Evolutionary conservation across 2,329 filamentous ascomycete species (phyloP), one percentile per base, ranked within the genome.

Genomic region (Diaporthe nobilis): DNA sequence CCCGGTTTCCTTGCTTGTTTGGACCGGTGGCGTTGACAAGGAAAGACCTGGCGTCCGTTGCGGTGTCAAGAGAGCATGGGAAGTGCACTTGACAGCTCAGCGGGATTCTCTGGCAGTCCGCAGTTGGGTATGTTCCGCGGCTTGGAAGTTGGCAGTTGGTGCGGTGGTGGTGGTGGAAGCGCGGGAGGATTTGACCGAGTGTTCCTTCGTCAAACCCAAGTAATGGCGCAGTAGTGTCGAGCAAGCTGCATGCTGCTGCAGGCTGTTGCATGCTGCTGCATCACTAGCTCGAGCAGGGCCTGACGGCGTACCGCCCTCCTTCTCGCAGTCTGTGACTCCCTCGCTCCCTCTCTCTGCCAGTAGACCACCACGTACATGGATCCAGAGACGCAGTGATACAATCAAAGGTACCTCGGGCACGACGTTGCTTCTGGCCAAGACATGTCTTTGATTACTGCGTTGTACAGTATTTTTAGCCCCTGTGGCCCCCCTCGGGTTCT

Each of bases 251-350:
- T 58, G 55, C n/a, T 51, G 20, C 31, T 60, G 57, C 57, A 60
- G 15, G 57, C 12, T 60, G 9, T 6, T 58, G 53, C 53, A 57
- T 57, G 28, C 22, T 61, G 58, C 37, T 72, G 71, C 71, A 73
- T 73, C 58, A 73, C 71, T 73, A 73, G 71, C 71, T 47, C 58
- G 47, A 55, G 51, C 47, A 55, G 51, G 15, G 57, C 42, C 22
- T 61, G 57, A 7, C 20, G 31, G 65, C 57, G 44, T 51, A 42
- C 34, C 55, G 57, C 31, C 34, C 55, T 51, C 57, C 28, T 51
- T 61, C 70, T 47, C 70, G n/a, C 31, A n/a, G 8, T 53, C 39
- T 68, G 31, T 53, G 47, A 53, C 39, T 63, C 37, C 3, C 34
- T 34, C 34, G 0, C 34, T 34, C 34, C 34, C 34, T 34, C 7